Conservation (phyloP, 441 rosid genomes). For the Pelargonium fulgidum region DNA sequence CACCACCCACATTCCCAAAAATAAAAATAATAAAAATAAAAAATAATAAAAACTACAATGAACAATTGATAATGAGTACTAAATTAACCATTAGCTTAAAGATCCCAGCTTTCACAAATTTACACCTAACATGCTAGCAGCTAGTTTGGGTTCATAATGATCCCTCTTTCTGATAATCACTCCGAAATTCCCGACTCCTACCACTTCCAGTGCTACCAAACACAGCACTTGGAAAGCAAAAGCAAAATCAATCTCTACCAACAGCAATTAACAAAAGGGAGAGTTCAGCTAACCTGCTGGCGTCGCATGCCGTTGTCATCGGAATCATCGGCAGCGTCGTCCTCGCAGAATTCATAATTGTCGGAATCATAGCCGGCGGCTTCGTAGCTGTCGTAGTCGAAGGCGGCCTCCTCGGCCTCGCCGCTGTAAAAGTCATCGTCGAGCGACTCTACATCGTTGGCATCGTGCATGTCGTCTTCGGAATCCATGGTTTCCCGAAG, state of each 20-base stretch:
- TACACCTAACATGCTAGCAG: background rate
- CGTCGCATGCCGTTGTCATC: background rate
- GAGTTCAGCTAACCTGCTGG: background rate
- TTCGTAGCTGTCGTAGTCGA: background rate
- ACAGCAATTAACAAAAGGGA: background rate
- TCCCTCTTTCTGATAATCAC: background rate
- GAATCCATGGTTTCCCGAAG: background rate
- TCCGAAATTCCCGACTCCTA: background rate
- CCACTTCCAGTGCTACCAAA: background rate
- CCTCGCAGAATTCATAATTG: background rate
- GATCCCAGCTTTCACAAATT: background rate
- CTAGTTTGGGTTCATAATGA: no score
- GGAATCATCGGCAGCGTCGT: background rate
- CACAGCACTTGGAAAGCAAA: background rate
- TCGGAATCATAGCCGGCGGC: background rate
- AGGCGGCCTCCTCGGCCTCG: background rate
- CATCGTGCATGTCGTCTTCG: conserved; percentile 1
- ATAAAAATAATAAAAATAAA: no score
- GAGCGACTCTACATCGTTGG: background rate
- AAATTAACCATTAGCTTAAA: background rate
- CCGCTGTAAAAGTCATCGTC: background rate
- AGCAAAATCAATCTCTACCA: background rate
- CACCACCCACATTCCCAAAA: no score
- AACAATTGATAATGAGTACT: background rate
- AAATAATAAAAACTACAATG: no score